Base-by-base conservation (phyloP, 2,329 filamentous ascomycete species). In the Fusarium multiceps region DNA sequence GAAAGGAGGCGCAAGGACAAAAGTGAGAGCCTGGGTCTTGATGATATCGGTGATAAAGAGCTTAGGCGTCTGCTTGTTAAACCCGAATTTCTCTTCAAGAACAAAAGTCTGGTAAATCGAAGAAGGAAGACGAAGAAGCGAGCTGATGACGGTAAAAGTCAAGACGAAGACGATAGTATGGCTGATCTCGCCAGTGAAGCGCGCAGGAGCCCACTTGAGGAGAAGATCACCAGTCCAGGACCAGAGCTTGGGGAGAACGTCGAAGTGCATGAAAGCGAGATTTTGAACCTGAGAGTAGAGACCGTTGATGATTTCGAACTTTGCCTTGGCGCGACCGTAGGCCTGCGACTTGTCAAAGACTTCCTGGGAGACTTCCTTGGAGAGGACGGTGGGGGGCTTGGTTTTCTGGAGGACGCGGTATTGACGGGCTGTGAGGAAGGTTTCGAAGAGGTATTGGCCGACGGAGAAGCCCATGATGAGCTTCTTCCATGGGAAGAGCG, bases 341-440 rank as follows among this genome's bases (percentile, higher is more conserved):
- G 92, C 93, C 88, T 97, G 94, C 79, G 92, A 94, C 81, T 98
- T 97, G 82, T 98, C 94, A 79, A 94, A 98, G 61, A 94, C 94
- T 77, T 95, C 89, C 78, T 95, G 89, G 32, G 93, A 90, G 63
- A 99, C 92, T 80, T 98, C 94, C 74, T 92, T 91, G 76, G 93
- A 88, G 60, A 99, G 88, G 50, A 97, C 93, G 81, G 93, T 92
- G 62, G 96, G 96, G 12, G 93, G 89, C 69, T 89, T 92, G 14
- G 88, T 93, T 72, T 89, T 89, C 78, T 95, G 89, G 66, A 98
- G 87, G 59, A 98, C 89, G 72, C 90, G 89, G 80, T 98, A 98
- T 81, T 99, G 96, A 61, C 96, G 93, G 73, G 93, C 84, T 27
- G 93, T 93, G 55, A 99, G 89, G 82, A 95, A 93, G 46, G 93